A percentile compares a stretch with the other conserved stretches of the same genome.
phyloP scores from a whole-genome alignment of 2,329 filamentous ascomycete genomes.

The Thermochaetoides dissita region DNA sequence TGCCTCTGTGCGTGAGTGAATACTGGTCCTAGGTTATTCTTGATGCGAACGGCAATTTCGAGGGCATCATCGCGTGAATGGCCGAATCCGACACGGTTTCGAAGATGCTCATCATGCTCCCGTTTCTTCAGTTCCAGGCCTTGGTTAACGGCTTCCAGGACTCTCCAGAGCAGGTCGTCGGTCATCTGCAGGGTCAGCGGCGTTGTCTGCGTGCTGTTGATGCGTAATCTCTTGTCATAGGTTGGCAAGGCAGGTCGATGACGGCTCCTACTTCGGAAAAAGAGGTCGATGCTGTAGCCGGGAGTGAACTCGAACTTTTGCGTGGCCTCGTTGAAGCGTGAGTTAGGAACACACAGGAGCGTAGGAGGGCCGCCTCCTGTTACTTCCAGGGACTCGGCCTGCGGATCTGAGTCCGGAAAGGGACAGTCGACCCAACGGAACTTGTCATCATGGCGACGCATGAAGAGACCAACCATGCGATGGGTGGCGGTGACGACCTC shows the following conservation, averaged over 20 bases:
- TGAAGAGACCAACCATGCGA: conserved; percentile 35
- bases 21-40: conserved; percentile 35
- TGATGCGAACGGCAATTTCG: conserved; percentile 30
- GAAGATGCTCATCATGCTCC: conserved; percentile 27
- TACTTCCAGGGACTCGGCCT: conserved; percentile 25
- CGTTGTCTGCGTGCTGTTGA: conserved; percentile 33
- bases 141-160: conserved; percentile 28
- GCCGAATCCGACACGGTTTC: conserved; percentile 23
- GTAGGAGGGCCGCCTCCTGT: conserved; percentile 30
- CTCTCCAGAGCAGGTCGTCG: conserved; percentile 33
- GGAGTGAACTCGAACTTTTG: conserved; percentile 33
- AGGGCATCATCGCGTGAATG: conserved; percentile 31
- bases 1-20: conserved; percentile 30
- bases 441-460: conserved; percentile 34
- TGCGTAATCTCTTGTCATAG: conserved; percentile 26
- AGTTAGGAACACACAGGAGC: conserved; percentile 32
- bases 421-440: conserved; percentile 34
- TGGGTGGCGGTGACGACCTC: conserved; percentile 36
- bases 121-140: conserved; percentile 27
- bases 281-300: conserved; percentile 35
- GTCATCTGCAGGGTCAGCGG: conserved; percentile 32
- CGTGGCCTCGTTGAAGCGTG: conserved; percentile 28
- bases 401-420: conserved; percentile 24
- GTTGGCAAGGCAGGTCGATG: conserved; percentile 19
- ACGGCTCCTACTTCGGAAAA: conserved; percentile 28